phyloP scores from a whole-genome alignment of 345 rosid genomes.

The Erysimum cheiranthoides region DNA sequence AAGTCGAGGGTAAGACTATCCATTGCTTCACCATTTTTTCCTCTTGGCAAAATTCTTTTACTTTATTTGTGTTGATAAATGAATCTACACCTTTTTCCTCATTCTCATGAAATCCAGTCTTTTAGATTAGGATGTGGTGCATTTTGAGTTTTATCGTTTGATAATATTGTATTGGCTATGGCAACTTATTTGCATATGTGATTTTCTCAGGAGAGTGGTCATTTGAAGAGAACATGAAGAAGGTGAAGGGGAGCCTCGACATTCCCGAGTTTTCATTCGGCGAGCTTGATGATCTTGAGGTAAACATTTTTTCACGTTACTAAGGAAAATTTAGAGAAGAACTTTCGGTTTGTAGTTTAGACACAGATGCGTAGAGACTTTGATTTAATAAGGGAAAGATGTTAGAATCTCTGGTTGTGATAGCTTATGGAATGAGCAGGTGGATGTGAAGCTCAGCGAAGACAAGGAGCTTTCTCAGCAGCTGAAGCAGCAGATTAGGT shows the following conservation, averaged over 20 bases:
- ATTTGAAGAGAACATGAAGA: constrained; percentile 63
- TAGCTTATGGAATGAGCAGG: constrained; percentile 47
- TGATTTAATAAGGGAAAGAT: constrained; percentile 16
- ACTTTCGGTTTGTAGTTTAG: background rate
- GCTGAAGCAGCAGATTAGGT: constrained; percentile 54
- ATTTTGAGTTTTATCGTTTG: background rate
- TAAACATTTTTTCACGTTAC: constrained; percentile 36
- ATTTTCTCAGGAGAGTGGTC: constrained; percentile 79
- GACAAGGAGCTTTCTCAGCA: constrained; percentile 65
- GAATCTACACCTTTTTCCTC: background rate
- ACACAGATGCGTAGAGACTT: background rate
- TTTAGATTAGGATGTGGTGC: background rate
- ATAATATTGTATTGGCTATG: background rate
- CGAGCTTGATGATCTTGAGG: constrained; percentile 95
- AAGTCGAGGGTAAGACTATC: constrained; percentile 62
- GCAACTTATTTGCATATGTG: background rate
- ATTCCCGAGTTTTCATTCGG: constrained; percentile 89
- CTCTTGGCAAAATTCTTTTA: background rate
- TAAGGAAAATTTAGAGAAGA: background rate
- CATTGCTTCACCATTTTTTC: background rate
- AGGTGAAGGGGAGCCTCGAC: constrained; percentile 68
- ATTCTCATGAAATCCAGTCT: background rate
- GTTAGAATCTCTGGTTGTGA: constrained; percentile 7
- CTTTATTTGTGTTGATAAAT: background rate
- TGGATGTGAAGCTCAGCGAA: constrained; percentile 62